Conservation (phyloP, 2,329 filamentous ascomycete genomes). For the Diaporthe velutina region DNA sequence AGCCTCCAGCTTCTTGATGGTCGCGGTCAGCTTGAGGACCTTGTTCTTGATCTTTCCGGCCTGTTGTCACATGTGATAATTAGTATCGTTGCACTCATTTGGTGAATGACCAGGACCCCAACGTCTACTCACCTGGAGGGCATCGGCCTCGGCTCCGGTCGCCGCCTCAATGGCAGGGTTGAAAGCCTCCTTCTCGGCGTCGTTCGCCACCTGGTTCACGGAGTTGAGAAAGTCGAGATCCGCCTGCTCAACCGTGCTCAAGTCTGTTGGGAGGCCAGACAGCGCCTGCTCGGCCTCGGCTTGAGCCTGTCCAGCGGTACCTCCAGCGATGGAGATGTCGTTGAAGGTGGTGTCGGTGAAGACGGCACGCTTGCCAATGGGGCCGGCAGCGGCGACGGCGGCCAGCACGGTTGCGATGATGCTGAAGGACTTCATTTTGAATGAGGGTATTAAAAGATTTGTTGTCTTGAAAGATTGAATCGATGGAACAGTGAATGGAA, state of each 20-base stretch:
- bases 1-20: constrained; percentile 58
- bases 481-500: constrained; percentile 28
- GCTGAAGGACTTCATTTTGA: constrained; percentile 46
- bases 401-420: constrained; percentile 42
- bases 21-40: constrained; percentile 61
- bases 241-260: constrained; percentile 52
- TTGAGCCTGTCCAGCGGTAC: constrained; percentile 51
- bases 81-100: not conserved
- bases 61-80: constrained; percentile 39
- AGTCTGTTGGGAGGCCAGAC: constrained; percentile 49
- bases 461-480: constrained; percentile 13
- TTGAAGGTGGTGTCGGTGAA: constrained; percentile 50
- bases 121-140: constrained; percentile 52
- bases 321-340: constrained; percentile 52
- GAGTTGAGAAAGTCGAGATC: constrained; percentile 57
- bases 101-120: not conserved
- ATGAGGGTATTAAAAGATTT: constrained; percentile 35
- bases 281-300: constrained; percentile 50
- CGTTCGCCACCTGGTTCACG: constrained; percentile 59
- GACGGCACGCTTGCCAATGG: constrained; percentile 41
- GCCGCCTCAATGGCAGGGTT: constrained; percentile 60
- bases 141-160: constrained; percentile 51
- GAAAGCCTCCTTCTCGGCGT: constrained; percentile 59
- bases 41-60: constrained; percentile 64
- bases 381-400: constrained; percentile 41